A percentile compares a stretch with the other conserved stretches of the same genome.
These are phyloP conservation scores for Ensete ventricosum DNA, from an alignment of 176 grass and related monocot genomes.

Conservation along the genomic window DNA sequence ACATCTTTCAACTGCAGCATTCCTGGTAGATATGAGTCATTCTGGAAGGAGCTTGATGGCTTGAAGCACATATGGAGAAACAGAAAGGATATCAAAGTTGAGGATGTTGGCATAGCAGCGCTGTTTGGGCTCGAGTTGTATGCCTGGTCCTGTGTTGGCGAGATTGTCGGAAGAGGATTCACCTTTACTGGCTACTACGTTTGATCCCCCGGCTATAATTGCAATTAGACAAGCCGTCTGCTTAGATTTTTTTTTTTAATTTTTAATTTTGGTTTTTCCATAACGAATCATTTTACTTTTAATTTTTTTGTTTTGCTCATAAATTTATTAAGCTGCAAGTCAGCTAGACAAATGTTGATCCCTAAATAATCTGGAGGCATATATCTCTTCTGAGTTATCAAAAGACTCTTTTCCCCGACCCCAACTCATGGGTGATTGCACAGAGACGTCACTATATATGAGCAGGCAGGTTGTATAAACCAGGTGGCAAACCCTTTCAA, in stretches of 20 bases:
- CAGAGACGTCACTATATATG: no score
- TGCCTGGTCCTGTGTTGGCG: constrained; percentile 59
- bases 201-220: constrained; percentile 3
- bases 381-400: background rate
- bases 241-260: background rate
- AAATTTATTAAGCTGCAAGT: constrained; percentile 5
- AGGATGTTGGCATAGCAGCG: constrained; percentile 54
- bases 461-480: no score
- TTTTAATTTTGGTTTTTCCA: background rate
- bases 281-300: background rate
- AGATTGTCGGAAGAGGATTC: constrained; percentile 65
- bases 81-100: constrained; percentile 43
- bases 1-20: constrained; percentile 28
- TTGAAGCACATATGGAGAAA: constrained; percentile 62
- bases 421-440: no score
- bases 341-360: background rate
- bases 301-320: background rate
- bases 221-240: background rate
- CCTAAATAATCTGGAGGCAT: constrained; percentile 5
- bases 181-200: constrained; percentile 70
- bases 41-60: constrained; percentile 67
- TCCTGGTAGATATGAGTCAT: constrained; percentile 54
- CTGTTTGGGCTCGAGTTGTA: constrained; percentile 80
- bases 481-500: no score
- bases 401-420: no score